Conservation (phyloP, 805 yeast species). For the Alloascoidea africana region DNA sequence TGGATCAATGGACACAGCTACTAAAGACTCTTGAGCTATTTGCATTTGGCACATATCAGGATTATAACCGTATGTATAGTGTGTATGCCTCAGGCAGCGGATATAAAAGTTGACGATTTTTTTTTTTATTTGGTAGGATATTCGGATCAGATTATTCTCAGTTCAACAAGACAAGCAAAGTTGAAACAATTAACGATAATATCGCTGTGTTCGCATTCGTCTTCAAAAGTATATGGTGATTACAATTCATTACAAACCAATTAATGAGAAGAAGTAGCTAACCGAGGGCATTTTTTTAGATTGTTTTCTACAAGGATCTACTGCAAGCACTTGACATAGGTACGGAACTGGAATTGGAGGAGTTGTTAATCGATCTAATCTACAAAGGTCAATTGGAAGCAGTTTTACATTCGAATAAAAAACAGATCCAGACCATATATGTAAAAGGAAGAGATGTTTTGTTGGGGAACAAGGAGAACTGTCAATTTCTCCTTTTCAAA, state of each 20-base stretch:
- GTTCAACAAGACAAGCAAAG: neutral
- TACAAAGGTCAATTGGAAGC: neutral
- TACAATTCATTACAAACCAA: too few species aligned
- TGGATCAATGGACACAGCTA: too few species aligned
- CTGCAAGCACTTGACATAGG: neutral
- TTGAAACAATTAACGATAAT: neutral
- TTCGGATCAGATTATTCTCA: too few species aligned
- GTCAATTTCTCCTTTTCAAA: neutral
- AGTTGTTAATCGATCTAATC: neutral
- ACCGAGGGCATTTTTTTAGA: neutral
- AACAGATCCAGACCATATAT: neutral
- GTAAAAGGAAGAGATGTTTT: neutral
- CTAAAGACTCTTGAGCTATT: neutral
- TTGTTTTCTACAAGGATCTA: neutral
- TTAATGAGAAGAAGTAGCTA: too few species aligned
- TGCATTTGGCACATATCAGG: neutral
- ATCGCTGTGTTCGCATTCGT: neutral
- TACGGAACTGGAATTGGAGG: neutral
- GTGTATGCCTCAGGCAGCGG: too few species aligned
- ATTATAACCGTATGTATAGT: neutral
- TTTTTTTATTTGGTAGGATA: too few species aligned
- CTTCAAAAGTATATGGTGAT: too few species aligned
- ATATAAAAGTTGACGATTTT: too few species aligned
- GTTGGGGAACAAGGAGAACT: neutral
- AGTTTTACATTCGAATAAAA: neutral